A percentile compares a stretch with the other conserved stretches of the same genome.
Conservation (phyloP, 2,329 filamentous ascomycete genomes). For the Colletotrichum gigasporum region DNA sequence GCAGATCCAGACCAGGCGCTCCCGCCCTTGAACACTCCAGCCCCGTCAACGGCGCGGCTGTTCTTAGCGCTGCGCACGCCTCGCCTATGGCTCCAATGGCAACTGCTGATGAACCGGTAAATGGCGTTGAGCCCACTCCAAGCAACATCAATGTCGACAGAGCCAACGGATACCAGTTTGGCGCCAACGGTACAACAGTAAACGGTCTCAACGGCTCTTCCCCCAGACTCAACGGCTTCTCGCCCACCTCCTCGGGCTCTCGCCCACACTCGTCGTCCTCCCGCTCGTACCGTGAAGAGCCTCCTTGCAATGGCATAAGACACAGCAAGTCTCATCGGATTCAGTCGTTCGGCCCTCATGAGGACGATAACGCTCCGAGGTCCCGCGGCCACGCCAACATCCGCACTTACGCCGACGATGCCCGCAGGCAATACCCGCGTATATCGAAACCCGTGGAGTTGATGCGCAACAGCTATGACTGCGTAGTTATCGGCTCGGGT, state of each 20-base stretch:
- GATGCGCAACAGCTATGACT: constrained; percentile 68
- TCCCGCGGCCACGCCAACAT: constrained; percentile 41
- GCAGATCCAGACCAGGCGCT: neutral
- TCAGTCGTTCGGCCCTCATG: constrained; percentile 39
- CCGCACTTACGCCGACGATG: constrained; percentile 38
- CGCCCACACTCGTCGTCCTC: constrained; percentile 22
- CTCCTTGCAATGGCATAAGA: constrained; percentile 30
- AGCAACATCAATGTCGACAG: constrained; percentile 16
- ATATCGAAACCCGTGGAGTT: constrained; percentile 67
- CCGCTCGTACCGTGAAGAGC: constrained; percentile 30
- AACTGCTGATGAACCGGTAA: neutral
- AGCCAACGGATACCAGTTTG: constrained; percentile 15
- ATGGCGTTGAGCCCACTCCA: constrained; percentile 1
- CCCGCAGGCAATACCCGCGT: constrained; percentile 53
- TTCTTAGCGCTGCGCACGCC: neutral
- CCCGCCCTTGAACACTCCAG: neutral
- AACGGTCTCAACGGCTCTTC: constrained; percentile 17
- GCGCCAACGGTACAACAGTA: constrained; percentile 5
- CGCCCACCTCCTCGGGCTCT: constrained; percentile 19
- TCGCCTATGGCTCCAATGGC: constrained; percentile 28
- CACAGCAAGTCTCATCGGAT: constrained; percentile 38
- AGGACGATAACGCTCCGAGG: constrained; percentile 45
- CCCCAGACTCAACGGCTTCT: constrained; percentile 18
- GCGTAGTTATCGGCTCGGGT: constrained; percentile 74
- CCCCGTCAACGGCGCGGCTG: neutral